Conservation (phyloP, 2,329 filamentous ascomycete genomes). For the Venturia asperata region DNA sequence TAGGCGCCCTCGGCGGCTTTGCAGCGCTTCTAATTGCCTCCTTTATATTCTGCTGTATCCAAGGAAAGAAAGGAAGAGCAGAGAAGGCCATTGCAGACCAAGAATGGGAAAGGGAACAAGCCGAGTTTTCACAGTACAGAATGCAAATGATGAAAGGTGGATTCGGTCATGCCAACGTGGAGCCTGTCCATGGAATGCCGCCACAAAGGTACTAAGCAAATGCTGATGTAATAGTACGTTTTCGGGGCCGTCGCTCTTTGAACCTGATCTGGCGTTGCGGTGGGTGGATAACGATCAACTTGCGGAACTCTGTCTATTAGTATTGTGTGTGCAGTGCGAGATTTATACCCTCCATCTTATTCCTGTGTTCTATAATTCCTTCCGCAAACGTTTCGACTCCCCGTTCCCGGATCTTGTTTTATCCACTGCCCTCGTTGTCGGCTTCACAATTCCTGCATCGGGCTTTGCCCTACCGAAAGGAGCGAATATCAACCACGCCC, state of each 20-base stretch:
- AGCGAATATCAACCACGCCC: neutral
- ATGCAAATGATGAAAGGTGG: slow-evolving; percentile 20
- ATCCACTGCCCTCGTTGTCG: neutral
- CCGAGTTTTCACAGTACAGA: slow-evolving; percentile 18
- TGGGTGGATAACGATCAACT: neutral
- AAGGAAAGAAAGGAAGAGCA: slow-evolving; percentile 31
- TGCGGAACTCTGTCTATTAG: neutral
- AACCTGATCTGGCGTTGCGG: neutral
- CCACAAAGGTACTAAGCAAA: neutral
- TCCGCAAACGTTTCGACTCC: neutral
- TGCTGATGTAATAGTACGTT: neutral
- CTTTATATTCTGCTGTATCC: slow-evolving; percentile 32
- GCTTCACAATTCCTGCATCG: neutral
- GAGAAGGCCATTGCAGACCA: slow-evolving; percentile 26
- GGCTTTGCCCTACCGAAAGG: neutral
- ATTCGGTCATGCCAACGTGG: neutral
- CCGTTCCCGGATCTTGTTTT: neutral
- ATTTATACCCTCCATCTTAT: neutral
- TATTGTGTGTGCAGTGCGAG: neutral
- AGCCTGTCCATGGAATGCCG: neutral
- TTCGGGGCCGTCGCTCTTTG: neutral
- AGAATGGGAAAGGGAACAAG: slow-evolving; percentile 20
- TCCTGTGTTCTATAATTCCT: neutral
- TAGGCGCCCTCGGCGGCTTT: slow-evolving; percentile 26
- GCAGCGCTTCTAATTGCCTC: slow-evolving; percentile 27